Evolutionary conservation across 225 moss, liverwort and hornwort species (phyloP).

Genomic region (Pseudisothecium myosuroides): DNA sequence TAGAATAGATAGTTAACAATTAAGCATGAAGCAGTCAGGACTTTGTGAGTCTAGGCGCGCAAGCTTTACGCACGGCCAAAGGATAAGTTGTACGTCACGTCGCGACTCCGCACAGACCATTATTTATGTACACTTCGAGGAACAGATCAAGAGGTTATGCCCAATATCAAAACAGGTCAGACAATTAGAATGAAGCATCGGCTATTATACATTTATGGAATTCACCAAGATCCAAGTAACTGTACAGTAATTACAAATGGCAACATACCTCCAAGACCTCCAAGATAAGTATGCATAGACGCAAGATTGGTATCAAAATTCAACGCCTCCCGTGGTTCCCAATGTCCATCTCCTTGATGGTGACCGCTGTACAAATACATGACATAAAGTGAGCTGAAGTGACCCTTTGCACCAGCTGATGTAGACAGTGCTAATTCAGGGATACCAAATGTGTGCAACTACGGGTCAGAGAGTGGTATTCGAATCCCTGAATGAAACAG

Average conservation of each 20-base stretch:
- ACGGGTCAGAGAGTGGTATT: not conserved
- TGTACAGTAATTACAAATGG: not conserved
- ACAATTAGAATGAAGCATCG: not conserved
- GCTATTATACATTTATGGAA: not conserved
- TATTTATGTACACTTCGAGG: not conserved
- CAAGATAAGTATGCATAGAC: conserved; percentile 46
- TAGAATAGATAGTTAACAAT: not conserved
- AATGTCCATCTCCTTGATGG: conserved; percentile 16
- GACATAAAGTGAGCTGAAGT: not conserved
- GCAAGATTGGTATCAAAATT: conserved; percentile 47
- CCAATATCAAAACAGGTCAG: not conserved
- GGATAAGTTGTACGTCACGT: not conserved
- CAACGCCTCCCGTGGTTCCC: conserved; percentile 34
- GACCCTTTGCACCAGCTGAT: not conserved
- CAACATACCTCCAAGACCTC: conserved; percentile 40
- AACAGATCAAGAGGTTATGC: not conserved
- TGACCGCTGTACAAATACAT: conserved; percentile 10
- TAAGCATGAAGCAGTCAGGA: not conserved
- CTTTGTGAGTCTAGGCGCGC: not conserved
- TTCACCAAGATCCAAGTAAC: not conserved
- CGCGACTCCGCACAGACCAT: not conserved
- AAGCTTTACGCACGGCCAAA: not conserved
- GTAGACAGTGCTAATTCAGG: not conserved
- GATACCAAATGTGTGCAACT: not conserved
- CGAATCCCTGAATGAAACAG: not conserved